These are phyloP conservation scores for Pythium brassicae DNA, from an alignment of 352 stramenopile species.

Conservation along the genomic window DNA sequence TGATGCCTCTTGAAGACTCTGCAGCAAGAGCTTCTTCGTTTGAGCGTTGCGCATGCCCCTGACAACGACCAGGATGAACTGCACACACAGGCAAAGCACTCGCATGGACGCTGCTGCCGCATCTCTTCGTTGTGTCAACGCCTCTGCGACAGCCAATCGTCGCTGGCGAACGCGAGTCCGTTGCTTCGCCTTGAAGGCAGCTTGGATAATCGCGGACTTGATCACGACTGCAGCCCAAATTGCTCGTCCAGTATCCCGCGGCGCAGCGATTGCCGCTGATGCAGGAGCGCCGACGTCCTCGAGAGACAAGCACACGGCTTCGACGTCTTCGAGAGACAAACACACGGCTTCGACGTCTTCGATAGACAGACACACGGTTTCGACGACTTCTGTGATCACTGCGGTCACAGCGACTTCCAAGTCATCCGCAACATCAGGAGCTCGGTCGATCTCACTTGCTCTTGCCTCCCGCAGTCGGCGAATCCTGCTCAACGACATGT, in stretches of 20 bases:
- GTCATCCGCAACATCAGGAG: not conserved
- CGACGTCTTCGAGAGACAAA: too few relatives aligned
- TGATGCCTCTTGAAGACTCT: conserved; percentile 27
- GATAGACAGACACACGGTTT: conserved; percentile 20
- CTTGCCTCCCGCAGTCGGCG: conserved; percentile 12
- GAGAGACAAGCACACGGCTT: too few relatives aligned
- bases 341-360: conserved; percentile 10
- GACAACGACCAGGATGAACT: conserved; percentile 34
- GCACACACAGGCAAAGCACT: conserved; percentile 21
- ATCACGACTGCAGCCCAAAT: conserved; percentile 34
- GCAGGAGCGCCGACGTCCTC: too few relatives aligned
- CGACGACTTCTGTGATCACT: conserved; percentile 19
- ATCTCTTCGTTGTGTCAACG: not conserved
- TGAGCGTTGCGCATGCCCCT: conserved; percentile 23
- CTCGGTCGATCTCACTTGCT: not conserved
- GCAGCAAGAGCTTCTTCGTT: conserved; percentile 34
- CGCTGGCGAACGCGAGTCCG: not conserved
- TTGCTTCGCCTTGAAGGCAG: conserved; percentile 10
- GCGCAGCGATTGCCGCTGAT: not conserved
- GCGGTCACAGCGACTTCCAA: not conserved
- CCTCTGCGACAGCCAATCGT: not conserved
- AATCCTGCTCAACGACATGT: conserved; percentile 16
- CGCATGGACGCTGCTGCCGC: conserved; percentile 14
- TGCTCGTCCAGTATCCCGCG: conserved; percentile 8
- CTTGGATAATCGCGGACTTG: conserved; percentile 20